These are phyloP conservation scores for Zoysia matrella DNA, from an alignment of 202 grass and related monocot genomes.

Conservation along the genomic window DNA sequence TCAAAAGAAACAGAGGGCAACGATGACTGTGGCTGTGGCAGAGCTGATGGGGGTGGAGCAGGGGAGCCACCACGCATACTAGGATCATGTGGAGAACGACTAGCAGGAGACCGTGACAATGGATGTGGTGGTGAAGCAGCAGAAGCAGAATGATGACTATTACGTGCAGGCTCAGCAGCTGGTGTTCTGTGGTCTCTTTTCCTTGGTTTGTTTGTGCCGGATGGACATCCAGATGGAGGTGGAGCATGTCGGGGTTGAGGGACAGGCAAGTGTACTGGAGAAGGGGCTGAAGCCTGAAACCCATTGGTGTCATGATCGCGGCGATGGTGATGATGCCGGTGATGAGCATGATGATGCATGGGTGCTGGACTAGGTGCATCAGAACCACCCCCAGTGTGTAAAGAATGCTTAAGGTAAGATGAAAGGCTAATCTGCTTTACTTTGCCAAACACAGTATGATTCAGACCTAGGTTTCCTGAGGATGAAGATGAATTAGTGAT, in stretches of 20 bases:
- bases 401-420: constrained; percentile 85
- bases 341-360: constrained; percentile 55
- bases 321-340: constrained; percentile 61
- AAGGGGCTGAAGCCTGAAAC: constrained; percentile 38
- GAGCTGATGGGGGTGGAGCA: constrained; percentile 39
- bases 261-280: constrained; percentile 31
- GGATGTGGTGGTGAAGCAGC: constrained; percentile 41
- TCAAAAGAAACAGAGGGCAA: constrained; percentile 61
- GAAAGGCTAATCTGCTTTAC: constrained; percentile 98
- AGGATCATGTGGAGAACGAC: constrained; percentile 38
- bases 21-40: constrained; percentile 50
- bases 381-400: constrained; percentile 56
- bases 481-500: constrained; percentile 98
- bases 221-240: constrained; percentile 66
- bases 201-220: constrained; percentile 57
- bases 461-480: constrained; percentile 89
- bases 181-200: constrained; percentile 34
- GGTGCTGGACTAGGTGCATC: constrained; percentile 73
- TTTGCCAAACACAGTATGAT: constrained; percentile 87
- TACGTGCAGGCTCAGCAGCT: constrained; percentile 50
- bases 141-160: constrained; percentile 44
- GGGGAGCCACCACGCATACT: constrained; percentile 34
- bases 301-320: constrained; percentile 48
- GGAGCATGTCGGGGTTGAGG: constrained; percentile 50
- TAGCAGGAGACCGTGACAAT: constrained; percentile 29